These are phyloP conservation scores for Taphrina confusa DNA, from an alignment of 1,139 yeast species.

Conservation along the genomic window DNA sequence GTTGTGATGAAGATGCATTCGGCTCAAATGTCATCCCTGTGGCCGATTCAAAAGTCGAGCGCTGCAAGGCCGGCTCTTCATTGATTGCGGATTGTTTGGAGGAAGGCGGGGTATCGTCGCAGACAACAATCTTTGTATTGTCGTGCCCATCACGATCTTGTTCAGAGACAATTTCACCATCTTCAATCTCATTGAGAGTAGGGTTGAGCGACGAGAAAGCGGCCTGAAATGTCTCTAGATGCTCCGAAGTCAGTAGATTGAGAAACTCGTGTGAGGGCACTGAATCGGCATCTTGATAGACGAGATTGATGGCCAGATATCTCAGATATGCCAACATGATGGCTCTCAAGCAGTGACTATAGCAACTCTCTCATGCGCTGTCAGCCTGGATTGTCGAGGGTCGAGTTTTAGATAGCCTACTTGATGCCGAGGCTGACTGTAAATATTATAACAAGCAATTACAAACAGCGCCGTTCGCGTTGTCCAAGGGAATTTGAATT, in stretches of 20 bases:
- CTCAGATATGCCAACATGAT: slow-evolving; percentile 14
- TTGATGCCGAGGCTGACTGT: slow-evolving; percentile 1
- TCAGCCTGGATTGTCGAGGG: too few species aligned
- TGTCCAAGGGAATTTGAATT: neutral
- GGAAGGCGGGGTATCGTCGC: neutral
- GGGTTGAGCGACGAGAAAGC: slow-evolving; percentile 9
- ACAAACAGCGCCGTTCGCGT: slow-evolving; percentile 1
- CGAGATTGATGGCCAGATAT: slow-evolving; percentile 2
- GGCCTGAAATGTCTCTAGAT: slow-evolving; percentile 28
- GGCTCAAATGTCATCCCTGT: neutral
- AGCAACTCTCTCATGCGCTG: too few species aligned
- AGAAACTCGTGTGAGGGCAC: slow-evolving; percentile 17
- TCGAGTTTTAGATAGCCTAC: too few species aligned
- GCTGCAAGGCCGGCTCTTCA: neutral
- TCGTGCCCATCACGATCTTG: neutral
- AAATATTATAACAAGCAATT: neutral
- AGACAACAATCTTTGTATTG: too few species aligned
- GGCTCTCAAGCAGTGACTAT: too few species aligned
- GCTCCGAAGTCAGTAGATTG: slow-evolving; percentile 24
- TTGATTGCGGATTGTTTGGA: neutral
- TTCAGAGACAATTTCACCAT: neutral
- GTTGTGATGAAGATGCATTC: neutral
- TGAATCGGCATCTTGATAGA: slow-evolving; percentile 10
- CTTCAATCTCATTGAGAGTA: slow-evolving; percentile 12
- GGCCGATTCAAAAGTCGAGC: neutral